These are phyloP conservation scores for Aquilaria malaccensis DNA, from an alignment of 345 rosid genomes.

Conservation along the genomic window DNA sequence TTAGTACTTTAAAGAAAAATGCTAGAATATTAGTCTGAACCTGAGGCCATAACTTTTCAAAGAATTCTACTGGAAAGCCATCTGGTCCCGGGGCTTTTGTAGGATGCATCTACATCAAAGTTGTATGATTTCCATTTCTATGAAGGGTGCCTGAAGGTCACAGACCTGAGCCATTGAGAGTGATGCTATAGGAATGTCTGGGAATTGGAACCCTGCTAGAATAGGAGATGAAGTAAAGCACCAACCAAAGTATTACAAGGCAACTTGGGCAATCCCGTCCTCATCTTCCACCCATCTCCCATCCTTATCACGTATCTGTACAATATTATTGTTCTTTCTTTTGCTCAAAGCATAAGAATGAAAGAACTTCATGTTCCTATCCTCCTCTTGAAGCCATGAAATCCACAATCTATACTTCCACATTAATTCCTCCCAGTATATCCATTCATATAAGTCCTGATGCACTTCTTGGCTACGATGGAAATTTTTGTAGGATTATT, in stretches of 20 bases:
- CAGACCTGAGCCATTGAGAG: not conserved
- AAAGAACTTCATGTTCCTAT: not conserved
- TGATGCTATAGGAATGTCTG: not conserved
- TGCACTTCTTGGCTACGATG: no score
- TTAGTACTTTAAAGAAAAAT: no score
- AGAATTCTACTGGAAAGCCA: not conserved
- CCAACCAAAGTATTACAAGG: no score
- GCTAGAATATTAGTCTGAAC: no score
- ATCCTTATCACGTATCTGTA: not conserved
- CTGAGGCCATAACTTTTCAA: no score
- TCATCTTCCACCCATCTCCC: not conserved
- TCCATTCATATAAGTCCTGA: no score
- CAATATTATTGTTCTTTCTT: not conserved
- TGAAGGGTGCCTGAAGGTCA: not conserved
- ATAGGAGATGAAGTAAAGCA: not conserved
- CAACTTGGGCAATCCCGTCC: not conserved
- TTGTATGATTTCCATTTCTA: not conserved
- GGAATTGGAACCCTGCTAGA: not conserved
- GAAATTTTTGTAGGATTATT: no score
- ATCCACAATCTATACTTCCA: not conserved
- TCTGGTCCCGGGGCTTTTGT: not conserved
- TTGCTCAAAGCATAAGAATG: not conserved
- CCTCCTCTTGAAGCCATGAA: not conserved
- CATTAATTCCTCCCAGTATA: no score
- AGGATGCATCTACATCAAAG: not conserved